Base-by-base conservation (phyloP, 2,329 filamentous ascomycete genomes). In the Penicillium sp. region DNA sequence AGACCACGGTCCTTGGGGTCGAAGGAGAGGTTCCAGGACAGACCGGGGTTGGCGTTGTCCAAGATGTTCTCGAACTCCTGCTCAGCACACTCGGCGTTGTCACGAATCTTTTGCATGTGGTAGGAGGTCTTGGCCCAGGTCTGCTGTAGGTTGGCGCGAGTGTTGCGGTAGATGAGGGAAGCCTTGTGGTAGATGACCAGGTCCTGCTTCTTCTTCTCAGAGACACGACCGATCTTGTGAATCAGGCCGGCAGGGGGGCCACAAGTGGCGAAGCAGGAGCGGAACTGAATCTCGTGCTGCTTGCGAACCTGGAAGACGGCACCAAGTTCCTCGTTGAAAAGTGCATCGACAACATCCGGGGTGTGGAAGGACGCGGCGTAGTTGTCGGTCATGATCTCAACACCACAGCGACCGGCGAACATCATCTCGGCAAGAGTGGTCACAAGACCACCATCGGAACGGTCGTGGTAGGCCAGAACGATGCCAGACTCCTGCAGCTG, bases 321-420 rank as follows among this genome's bases (percentile, higher is more conserved):
- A 60, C 94, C 94, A 20, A 97, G 85, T 72, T 97, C 94, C 75
- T 97, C 94, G 72, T 92, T 97, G 84, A 99, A 97, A 20, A 99
- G 83, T 0, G 89, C 84, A 53, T 91, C 85, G 7, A 96, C 78
- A 18, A 95, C 75, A 67, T 86, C 81, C 44, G 84, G 78, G 9
- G 82, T 82, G 42, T 86, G 81, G 23, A 84, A 85, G 56, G 84
- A 85, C 26, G 83, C 77, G 59, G 74, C 78, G 44, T 79, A 77
- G 52, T 83, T 84, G 69, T 97, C 92, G 54, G 97, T 80, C 81
- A 90, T 89, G 56, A 97, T 81, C 64, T 95, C 89, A 27, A 91
- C 83, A 58, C 93, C 94, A 67, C 90, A 95, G 53, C 92, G 89
- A 26, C 94, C 94, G 29, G 94, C 93, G 72, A 97, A 97, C 85